phyloP scores from a whole-genome alignment of 2,329 filamentous ascomycete genomes.

The Corynespora cassiicola region DNA sequence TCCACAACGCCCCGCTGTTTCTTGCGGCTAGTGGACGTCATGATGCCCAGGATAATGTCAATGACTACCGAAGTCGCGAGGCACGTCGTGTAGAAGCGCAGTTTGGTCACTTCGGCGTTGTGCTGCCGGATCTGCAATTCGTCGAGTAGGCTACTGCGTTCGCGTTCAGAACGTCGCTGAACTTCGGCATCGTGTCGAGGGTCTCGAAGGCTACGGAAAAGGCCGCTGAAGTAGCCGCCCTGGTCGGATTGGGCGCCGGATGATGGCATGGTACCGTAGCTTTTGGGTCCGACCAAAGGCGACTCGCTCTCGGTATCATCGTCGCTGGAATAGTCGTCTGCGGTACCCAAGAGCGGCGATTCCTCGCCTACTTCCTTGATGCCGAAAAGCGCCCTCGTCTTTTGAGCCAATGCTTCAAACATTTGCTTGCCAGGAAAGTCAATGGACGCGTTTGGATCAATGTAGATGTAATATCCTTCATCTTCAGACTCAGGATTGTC shows the following conservation, averaged over 20 bases:
- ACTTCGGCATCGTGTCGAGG: constrained; percentile 52
- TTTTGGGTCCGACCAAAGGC: constrained; percentile 49
- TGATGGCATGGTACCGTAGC: constrained; percentile 53
- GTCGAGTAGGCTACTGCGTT: constrained; percentile 57
- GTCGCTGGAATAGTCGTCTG: constrained; percentile 54
- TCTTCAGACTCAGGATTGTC: constrained; percentile 74
- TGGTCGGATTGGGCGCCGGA: constrained; percentile 5
- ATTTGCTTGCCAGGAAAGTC: constrained; percentile 70
- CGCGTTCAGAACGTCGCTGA: constrained; percentile 18
- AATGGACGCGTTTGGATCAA: constrained; percentile 70
- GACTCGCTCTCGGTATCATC: constrained; percentile 58
- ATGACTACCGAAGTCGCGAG: constrained; percentile 68
- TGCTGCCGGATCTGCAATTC: constrained; percentile 37
- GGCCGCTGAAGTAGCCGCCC: constrained; percentile 37
- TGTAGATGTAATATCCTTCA: constrained; percentile 73
- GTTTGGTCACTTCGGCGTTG: constrained; percentile 42
- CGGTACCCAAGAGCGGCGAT: constrained; percentile 32
- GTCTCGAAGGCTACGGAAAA: constrained; percentile 34
- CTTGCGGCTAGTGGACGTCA: constrained; percentile 72
- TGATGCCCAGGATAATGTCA: constrained; percentile 67
- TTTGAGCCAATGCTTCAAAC: constrained; percentile 52
- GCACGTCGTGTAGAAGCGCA: constrained; percentile 54
- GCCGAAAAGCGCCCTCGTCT: constrained; percentile 32
- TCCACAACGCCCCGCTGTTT: constrained; percentile 76
- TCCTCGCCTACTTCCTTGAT: constrained; percentile 26